Evolutionary conservation across 2,329 filamentous ascomycete genomes (phyloP).

Genomic region (Metarhizium brunneum): DNA sequence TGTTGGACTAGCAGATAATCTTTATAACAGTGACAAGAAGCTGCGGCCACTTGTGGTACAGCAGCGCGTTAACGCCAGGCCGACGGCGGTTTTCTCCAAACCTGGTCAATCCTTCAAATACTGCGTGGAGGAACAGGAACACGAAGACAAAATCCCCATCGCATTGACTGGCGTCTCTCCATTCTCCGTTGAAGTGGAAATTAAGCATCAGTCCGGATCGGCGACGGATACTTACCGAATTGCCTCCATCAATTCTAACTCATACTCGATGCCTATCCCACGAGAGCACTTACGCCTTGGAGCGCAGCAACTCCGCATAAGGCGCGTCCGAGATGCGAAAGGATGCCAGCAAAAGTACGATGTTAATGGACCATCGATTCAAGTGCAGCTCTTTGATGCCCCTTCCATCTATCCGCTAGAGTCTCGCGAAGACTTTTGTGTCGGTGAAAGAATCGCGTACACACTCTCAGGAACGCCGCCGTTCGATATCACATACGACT

Average conservation of each 20-base stretch:
- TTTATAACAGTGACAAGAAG: slow-evolving; percentile 68
- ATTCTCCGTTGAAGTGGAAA: slow-evolving; percentile 84
- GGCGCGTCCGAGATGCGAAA: slow-evolving; percentile 77
- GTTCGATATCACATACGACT: slow-evolving; percentile 88
- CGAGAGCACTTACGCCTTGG: slow-evolving; percentile 77
- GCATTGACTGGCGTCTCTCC: slow-evolving; percentile 74
- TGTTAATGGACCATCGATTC: slow-evolving; percentile 63
- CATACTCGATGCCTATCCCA: slow-evolving; percentile 75
- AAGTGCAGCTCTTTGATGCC: slow-evolving; percentile 87
- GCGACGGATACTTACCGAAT: slow-evolving; percentile 75
- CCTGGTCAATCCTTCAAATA: slow-evolving; percentile 93
- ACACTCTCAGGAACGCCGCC: slow-evolving; percentile 83
- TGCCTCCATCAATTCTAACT: slow-evolving; percentile 64
- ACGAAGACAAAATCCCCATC: slow-evolving; percentile 82
- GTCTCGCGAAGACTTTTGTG: slow-evolving; percentile 79
- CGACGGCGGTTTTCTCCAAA: slow-evolving; percentile 71
- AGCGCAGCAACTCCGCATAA: slow-evolving; percentile 81
- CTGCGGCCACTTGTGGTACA: slow-evolving; percentile 61
- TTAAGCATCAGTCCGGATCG: slow-evolving; percentile 79
- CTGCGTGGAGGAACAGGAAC: slow-evolving; percentile 74
- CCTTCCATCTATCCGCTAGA: slow-evolving; percentile 86
- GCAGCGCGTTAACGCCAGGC: slow-evolving; percentile 78
- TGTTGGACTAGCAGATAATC: slow-evolving; percentile 69
- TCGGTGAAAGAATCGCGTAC: slow-evolving; percentile 90
- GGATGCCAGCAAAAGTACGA: slow-evolving; percentile 78